Evolutionary conservation across 352 stramenopile genomes (phyloP), one percentile per base, ranked within the genome.

Genomic region (Phytophthora capsici): DNA sequence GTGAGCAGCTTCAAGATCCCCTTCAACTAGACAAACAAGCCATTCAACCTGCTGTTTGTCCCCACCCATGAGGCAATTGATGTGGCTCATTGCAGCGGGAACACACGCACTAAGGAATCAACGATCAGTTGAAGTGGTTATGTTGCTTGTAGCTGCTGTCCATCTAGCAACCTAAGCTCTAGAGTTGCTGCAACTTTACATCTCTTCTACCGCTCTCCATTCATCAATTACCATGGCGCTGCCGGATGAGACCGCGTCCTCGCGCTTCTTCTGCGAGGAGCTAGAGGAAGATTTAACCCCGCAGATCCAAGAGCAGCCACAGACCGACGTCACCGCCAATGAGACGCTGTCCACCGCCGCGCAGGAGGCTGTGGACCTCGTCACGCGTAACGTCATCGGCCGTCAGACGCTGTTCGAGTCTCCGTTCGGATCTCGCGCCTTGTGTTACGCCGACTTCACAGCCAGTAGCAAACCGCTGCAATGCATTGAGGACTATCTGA

Each of bases 401-500:
- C 62, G 64, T 17, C 67, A 60, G 19, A 69, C 63, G 52, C 66
- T 86, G 8, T 88, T 91, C 49, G 75, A 82, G 25, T 74, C 79
- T 10, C 90, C 91, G 9, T 97, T 89, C 62, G 89, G 90, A 19
- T 16, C 57, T 13, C 78, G 75, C 16, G 90, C 87, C 2, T 61
- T 98, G 22, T 82, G 97, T 37, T 99, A 99, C 69, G 95, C 89
- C 6, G 97, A 99, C 82, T 98, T 96, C 53, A 99, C 96, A 13
- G 97, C 96, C 41, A 98, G 88, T 36, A 89, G 91, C 54, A 91
- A 95, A 58, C 81, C 93, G 4, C 57, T 98, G 9, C 66, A 59
- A 41, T 96, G 78, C 45, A 85, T 99, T 10, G 96, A 99, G 73
- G 59, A 86, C 14, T 99, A 98, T 53, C 67, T 99, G 4, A 45